phyloP scores from a whole-genome alignment of 306 rosid genomes.

The Acacia acuminata region DNA sequence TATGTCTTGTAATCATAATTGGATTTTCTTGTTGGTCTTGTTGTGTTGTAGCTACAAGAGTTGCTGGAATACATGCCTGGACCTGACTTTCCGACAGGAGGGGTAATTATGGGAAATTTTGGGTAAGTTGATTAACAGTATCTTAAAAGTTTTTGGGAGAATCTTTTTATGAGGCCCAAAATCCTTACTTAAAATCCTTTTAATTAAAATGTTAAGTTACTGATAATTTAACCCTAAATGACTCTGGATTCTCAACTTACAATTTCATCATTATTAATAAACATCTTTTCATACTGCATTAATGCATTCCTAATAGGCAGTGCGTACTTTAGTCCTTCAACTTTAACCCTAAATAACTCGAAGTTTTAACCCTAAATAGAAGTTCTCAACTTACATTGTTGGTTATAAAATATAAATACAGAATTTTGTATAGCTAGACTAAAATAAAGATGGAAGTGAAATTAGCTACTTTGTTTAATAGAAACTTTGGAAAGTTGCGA shows the following conservation, averaged over 20 bases:
- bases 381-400: not conserved
- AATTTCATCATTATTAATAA: not conserved
- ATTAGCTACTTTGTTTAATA: conserved; percentile 1
- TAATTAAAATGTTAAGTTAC: not conserved
- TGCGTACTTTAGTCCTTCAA: not conserved
- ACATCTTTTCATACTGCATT: not conserved
- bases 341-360: too few relatives aligned
- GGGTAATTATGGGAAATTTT: conserved; percentile 91
- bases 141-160: conserved; percentile 5
- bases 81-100: conserved; percentile 99
- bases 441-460: conserved; percentile 11
- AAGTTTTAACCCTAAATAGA: too few relatives aligned
- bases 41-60: conserved; percentile 77
- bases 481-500: conserved; percentile 10
- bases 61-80: conserved; percentile 99
- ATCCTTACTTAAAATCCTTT: not conserved
- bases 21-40: conserved; percentile 30
- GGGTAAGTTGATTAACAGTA: conserved; percentile 59
- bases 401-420: conserved; percentile 6
- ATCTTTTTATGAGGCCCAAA: not conserved
- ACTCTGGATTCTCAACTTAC: not conserved
- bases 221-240: not conserved
- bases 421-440: not conserved
- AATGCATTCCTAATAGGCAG: not conserved
- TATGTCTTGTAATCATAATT: not conserved